Evolutionary conservation across 2,329 filamentous ascomycete species (phyloP), one percentile per base, ranked within the genome.

Genomic region (Triangularia setosa): DNA sequence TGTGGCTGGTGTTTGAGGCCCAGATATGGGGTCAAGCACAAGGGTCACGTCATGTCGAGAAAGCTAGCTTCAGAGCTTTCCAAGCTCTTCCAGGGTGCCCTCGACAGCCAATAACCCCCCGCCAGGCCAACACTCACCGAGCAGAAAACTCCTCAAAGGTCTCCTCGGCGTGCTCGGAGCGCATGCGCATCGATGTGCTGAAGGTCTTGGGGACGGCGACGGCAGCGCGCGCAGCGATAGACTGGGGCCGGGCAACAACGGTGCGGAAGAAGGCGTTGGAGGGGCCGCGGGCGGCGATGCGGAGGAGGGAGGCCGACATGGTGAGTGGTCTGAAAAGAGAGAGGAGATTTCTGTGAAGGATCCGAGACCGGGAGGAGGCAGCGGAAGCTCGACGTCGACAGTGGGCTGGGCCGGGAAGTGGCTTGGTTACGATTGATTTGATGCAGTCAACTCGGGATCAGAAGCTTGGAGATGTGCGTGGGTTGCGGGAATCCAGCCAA

Each of bases 111-210:
- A 40, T 40, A 40, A 40, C 14, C 35, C 35, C n/a, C 35, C 35
- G 16, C 35, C 40, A 48, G 18, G 21, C 40, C 40, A 48, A 9
- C 74, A 74, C 84, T 81, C 91, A 99, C 95, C 95, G 93, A 75
- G 93, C 90, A 81, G 91, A 93, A 82, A 99, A 99, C 84, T 98
- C 93, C 85, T 99, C 95, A 74, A 97, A 99, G 75, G 91, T 96
- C 88, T 99, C 95, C 81, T 99, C 95, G 76, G 89, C 87, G 80
- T 96, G 91, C 76, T 84, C 81, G 76, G 78, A 78, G 72, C 80
- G 81, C 76, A 83, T 79, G 75, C 82, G 76, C 72, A 80, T 76
- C 68, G 82, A 83, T 76, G 87, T 90, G 84, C 84, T 89, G 82
- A 90, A 89, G 81, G 75, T 81, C 75, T 75, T 79, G 72, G 85